Percentiles rank a stretch among this genome's conserved stretches.
Conservation (phyloP, 768 basidiomycete genomes). For the Imleria badia region DNA sequence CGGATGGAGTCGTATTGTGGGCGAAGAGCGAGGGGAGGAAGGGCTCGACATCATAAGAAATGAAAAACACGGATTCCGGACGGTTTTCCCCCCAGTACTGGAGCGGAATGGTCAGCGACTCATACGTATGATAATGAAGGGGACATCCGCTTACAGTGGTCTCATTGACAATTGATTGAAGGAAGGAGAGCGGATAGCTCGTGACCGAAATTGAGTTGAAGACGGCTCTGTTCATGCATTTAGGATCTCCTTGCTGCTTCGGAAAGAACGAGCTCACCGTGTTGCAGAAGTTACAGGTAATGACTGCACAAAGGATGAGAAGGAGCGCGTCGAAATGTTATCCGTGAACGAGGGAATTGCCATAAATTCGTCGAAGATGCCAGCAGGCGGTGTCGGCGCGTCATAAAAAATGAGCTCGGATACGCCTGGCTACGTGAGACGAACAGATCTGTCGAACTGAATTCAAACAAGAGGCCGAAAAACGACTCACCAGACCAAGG, state of each 20-base stretch:
- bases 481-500: not conserved
- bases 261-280: not conserved
- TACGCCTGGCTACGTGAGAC: constrained; percentile 5
- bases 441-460: not conserved
- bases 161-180: constrained; percentile 18
- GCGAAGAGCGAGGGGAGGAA: constrained; percentile 45
- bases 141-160: constrained; percentile 8
- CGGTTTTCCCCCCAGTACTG: constrained; percentile 13
- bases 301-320: constrained; percentile 13
- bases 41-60: constrained; percentile 42
- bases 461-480: too few species aligned
- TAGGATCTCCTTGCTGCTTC: not conserved
- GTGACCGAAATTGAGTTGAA: constrained; percentile 10
- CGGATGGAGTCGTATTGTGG: constrained; percentile 38
- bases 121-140: not conserved
- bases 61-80: not conserved
- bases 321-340: constrained; percentile 12
- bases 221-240: not conserved
- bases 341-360: constrained; percentile 9
- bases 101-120: constrained; percentile 3
- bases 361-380: constrained; percentile 28
- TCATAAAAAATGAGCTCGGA: constrained; percentile 55
- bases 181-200: constrained; percentile 9
- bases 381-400: constrained; percentile 29
- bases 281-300: not conserved